These are phyloP conservation scores for Aspergillus sojae DNA, from an alignment of 2,329 filamentous ascomycete species.

Conservation along the genomic window DNA sequence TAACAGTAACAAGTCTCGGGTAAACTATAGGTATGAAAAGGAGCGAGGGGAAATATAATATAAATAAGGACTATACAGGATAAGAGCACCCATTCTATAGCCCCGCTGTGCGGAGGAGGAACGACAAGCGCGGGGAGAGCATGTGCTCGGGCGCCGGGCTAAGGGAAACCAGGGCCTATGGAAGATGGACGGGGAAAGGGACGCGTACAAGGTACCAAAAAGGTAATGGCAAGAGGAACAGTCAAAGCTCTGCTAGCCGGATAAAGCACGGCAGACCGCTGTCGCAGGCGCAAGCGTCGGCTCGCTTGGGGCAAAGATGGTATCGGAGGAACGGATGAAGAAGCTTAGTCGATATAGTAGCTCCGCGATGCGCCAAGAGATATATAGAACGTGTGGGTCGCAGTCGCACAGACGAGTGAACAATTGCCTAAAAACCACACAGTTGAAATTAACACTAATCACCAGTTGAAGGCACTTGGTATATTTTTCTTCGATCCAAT, in stretches of 20 bases:
- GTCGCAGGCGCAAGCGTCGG: slow-evolving; percentile 18
- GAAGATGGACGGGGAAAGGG: slow-evolving; percentile 28
- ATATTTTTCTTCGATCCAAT: neutral
- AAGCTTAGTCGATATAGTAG: slow-evolving; percentile 19
- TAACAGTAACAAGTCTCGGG: neutral
- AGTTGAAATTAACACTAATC: neutral
- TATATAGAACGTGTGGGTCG: slow-evolving; percentile 10
- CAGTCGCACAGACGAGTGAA: slow-evolving; percentile 2
- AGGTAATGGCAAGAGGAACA: slow-evolving; percentile 1
- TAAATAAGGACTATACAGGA: slow-evolving; percentile 10
- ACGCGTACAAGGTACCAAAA: slow-evolving; percentile 19
- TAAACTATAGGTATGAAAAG: slow-evolving; percentile 1
- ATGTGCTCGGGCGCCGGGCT: slow-evolving; percentile 16
- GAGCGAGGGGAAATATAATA: neutral
- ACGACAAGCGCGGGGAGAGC: slow-evolving; percentile 13
- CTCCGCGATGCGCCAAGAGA: slow-evolving; percentile 16
- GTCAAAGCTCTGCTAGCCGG: slow-evolving; percentile 3
- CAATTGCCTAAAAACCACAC: neutral
- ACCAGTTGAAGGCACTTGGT: neutral
- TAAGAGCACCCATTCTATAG: slow-evolving; percentile 11
- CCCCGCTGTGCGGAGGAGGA: slow-evolving; percentile 16
- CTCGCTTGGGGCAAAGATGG: slow-evolving; percentile 16
- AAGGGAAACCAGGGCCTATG: slow-evolving; percentile 23
- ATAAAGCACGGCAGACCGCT: slow-evolving; percentile 18
- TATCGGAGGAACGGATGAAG: slow-evolving; percentile 39